Conservation (phyloP, 2,329 filamentous ascomycete genomes). For the Eurotiales sp. region DNA sequence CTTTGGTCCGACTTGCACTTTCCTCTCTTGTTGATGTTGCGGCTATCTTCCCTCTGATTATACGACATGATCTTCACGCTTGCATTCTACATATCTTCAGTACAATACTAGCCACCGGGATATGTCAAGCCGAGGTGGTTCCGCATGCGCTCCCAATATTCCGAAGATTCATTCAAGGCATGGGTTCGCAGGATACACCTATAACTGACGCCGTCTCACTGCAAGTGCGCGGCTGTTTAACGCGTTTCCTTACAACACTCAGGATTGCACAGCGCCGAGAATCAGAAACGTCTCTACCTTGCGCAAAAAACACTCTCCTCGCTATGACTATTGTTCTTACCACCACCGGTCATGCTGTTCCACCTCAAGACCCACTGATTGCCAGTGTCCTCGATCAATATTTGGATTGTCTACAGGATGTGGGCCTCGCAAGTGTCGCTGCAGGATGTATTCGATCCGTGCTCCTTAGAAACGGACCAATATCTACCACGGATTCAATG, state of each 20-base stretch:
- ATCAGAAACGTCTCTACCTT: slow-evolving; percentile 71
- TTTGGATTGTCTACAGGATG: slow-evolving; percentile 69
- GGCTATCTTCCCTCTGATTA: slow-evolving; percentile 92
- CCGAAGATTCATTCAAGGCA: slow-evolving; percentile 80
- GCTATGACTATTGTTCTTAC: slow-evolving; percentile 87
- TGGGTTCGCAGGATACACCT: slow-evolving; percentile 46
- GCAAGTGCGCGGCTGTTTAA: slow-evolving; percentile 79
- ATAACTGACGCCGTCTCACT: slow-evolving; percentile 51
- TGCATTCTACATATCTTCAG: slow-evolving; percentile 97
- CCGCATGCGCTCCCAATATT: slow-evolving; percentile 87
- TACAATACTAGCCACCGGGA: slow-evolving; percentile 81
- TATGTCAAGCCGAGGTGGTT: slow-evolving; percentile 83
- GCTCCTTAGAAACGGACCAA: slow-evolving; percentile 61
- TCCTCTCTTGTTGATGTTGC: slow-evolving; percentile 90
- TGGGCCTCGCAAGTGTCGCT: slow-evolving; percentile 70
- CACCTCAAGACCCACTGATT: slow-evolving; percentile 70
- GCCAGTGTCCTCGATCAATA: slow-evolving; percentile 73
- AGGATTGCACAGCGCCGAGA: slow-evolving; percentile 48
- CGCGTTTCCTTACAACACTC: slow-evolving; percentile 73
- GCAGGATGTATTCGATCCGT: slow-evolving; percentile 85
- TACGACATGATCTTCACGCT: slow-evolving; percentile 92
- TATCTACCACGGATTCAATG: slow-evolving; percentile 63
- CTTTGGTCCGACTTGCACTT: slow-evolving; percentile 73
- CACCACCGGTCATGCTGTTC: slow-evolving; percentile 68
- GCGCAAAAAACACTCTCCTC: slow-evolving; percentile 89